Evolutionary conservation across 768 basidiomycete species (phyloP).

Genomic region (Lepiota brunneoincarnata): DNA sequence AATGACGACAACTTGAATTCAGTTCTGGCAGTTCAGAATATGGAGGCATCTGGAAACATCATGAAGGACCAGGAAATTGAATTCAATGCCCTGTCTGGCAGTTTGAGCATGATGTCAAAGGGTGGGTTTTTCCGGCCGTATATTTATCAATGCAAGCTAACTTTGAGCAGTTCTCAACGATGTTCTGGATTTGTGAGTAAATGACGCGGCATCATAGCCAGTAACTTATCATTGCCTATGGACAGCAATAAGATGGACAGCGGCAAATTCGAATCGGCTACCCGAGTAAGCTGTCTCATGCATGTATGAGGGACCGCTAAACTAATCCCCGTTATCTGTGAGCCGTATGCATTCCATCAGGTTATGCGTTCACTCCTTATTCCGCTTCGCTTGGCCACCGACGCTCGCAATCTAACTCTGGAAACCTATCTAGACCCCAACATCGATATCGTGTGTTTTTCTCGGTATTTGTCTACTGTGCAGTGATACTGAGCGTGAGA

Average conservation of each 20-base stretch:
- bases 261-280: conserved; percentile 74
- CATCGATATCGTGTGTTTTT: conserved; percentile 56
- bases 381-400: conserved; percentile 63
- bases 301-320: not conserved
- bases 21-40: conserved; percentile 89
- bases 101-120: conserved; percentile 87
- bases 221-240: not conserved
- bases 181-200: conserved; percentile 71
- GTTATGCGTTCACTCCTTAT: conserved; percentile 73
- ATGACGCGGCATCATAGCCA: not conserved
- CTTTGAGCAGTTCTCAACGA: conserved; percentile 62
- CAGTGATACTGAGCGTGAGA: not conserved
- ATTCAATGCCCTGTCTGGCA: conserved; percentile 81
- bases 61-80: conserved; percentile 80
- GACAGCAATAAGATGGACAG: conserved; percentile 82
- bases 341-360: conserved; percentile 78
- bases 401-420: conserved; percentile 65
- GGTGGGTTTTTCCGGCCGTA: conserved; percentile 35
- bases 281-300: conserved; percentile 33
- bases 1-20: not conserved
- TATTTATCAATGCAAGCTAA: conserved; percentile 8
- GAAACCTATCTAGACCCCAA: conserved; percentile 64
- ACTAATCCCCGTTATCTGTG: conserved; percentile 8
- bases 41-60: conserved; percentile 76
- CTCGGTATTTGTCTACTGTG: not conserved